These are phyloP conservation scores for Grosmannia clavigera DNA, from an alignment of 2,329 filamentous ascomycete species.

Conservation along the genomic window DNA sequence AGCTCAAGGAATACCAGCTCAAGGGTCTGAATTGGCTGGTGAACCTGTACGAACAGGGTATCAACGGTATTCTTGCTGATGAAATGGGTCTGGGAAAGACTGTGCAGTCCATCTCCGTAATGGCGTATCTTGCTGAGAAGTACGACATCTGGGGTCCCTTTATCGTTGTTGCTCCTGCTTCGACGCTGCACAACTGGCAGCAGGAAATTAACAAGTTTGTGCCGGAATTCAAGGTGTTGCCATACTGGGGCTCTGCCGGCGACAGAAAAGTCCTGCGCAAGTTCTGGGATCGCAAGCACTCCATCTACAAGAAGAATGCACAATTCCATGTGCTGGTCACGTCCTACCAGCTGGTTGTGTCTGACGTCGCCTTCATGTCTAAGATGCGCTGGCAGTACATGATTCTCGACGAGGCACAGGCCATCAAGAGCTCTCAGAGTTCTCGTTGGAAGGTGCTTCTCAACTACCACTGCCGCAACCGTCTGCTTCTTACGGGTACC, in stretches of 20 bases:
- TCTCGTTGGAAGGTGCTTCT: slow-evolving; percentile 94
- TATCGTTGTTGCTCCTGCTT: slow-evolving; percentile 89
- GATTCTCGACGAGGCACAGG: slow-evolving; percentile 97
- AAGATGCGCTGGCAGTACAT: slow-evolving; percentile 99
- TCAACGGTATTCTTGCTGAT: slow-evolving; percentile 97
- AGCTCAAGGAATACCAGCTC: slow-evolving; percentile 96
- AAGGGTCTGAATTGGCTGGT: slow-evolving; percentile 99
- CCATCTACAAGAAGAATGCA: slow-evolving; percentile 85
- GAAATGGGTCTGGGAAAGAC: slow-evolving; percentile 99
- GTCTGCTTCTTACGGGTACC: slow-evolving; percentile 85
- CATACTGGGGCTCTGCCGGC: slow-evolving; percentile 91
- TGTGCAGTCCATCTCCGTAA: slow-evolving; percentile 96
- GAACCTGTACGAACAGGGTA: slow-evolving; percentile 97
- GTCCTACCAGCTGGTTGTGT: slow-evolving; percentile 93
- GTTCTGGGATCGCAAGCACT: slow-evolving; percentile 97
- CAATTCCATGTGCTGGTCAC: slow-evolving; percentile 94
- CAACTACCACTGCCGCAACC: slow-evolving; percentile 89
- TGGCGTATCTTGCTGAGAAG: slow-evolving; percentile 94
- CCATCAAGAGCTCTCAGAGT: slow-evolving; percentile 95
- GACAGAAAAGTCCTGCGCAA: slow-evolving; percentile 94
- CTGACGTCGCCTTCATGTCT: slow-evolving; percentile 94
- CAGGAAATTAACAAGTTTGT: slow-evolving; percentile 96
- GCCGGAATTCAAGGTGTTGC: slow-evolving; percentile 84
- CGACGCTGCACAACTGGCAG: slow-evolving; percentile 97
- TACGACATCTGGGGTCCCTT: slow-evolving; percentile 98